phyloP scores from a whole-genome alignment of 768 basidiomycete species.

The Boletus bicolor region DNA sequence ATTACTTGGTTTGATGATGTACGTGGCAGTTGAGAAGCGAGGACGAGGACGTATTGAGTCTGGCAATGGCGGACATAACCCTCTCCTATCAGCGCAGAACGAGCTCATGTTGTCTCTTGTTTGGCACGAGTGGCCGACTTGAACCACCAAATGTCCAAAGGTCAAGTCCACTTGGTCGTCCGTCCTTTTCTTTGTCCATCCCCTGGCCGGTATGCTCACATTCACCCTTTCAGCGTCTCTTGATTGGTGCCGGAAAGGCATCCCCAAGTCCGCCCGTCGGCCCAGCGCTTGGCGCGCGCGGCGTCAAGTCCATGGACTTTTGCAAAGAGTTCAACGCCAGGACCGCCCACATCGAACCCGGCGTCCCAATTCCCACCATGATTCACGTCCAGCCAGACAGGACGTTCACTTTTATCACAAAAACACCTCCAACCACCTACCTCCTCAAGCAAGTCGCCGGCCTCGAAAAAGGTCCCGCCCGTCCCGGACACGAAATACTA shows the following conservation, averaged over 20 bases:
- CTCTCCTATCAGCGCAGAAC: background rate
- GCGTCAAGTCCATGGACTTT: slow-evolving; percentile 99
- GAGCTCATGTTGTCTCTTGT: slow-evolving; percentile 17
- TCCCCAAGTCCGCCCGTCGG: slow-evolving; percentile 95
- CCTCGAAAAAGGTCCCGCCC: slow-evolving; percentile 85
- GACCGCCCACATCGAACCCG: slow-evolving; percentile 81
- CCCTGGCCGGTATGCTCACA: slow-evolving; percentile 8
- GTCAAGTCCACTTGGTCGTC: slow-evolving; percentile 75
- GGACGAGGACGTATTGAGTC: background rate
- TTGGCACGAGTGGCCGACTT: slow-evolving; percentile 9
- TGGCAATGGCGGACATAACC: background rate
- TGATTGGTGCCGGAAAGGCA: slow-evolving; percentile 91
- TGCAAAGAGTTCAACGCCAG: slow-evolving; percentile 99
- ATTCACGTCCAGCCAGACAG: slow-evolving; percentile 95
- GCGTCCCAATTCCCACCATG: slow-evolving; percentile 85
- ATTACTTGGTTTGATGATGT: slow-evolving; percentile 25
- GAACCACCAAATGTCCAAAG: slow-evolving; percentile 51
- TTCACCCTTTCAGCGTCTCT: slow-evolving; percentile 56
- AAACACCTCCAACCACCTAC: slow-evolving; percentile 86
- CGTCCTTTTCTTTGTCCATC: slow-evolving; percentile 29
- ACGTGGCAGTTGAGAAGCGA: slow-evolving; percentile 2
- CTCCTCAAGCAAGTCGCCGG: slow-evolving; percentile 89
- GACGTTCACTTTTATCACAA: slow-evolving; percentile 89
- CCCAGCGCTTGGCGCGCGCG: slow-evolving; percentile 94
- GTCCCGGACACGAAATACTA: slow-evolving; percentile 71